Base-by-base conservation (phyloP, 2,329 filamentous ascomycete species). In the Fulvia fulva region DNA sequence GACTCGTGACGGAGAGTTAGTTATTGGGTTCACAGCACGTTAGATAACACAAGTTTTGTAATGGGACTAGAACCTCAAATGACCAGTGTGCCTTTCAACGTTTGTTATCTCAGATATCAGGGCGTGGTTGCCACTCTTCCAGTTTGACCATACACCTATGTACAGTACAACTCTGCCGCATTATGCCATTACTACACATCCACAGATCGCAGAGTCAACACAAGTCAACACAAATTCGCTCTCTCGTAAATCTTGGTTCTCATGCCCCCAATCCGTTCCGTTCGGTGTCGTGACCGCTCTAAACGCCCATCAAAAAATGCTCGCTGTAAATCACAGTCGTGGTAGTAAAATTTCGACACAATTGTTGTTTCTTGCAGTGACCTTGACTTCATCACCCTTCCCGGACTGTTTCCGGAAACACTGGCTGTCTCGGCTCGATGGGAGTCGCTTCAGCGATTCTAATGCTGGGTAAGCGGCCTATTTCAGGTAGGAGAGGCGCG, bases 391-490 rank as follows among this genome's bases (percentile, higher is more conserved):
- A 26, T 46, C 49, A 55, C n/a, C 57, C 51, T 25, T 60, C 63
- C 49, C 53, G 34, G 14, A 61, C 44, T 2, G 56, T 59, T 30
- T 57, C 58, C 23, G 60, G 56, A 32, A 61, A 53, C 19, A 30
- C 55, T 6, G 60, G 55, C 45, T 49, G 34, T 51, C 58, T 49
- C 12, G 65, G 60, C 26, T 71, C 68, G 22, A 69, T 63, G 2
- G 71, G 69, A 12, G 71, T 70, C 1, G 68, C 75, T 9, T 74
- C 70, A 1, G 75, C 77, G 26, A 79, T 73, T 11, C 75, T 72
- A 52, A 80, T 78, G 51, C 74, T 77, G 0, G 77, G 77, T 21
- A 79, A 55, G 9, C 74, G 63, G 30, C 75, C 73, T 1, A 78
- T 72, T 9, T 64, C 66, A 1, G 75, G 76, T 11, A 78, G 62